Evolutionary conservation across 768 basidiomycete genomes (phyloP), one percentile per base, ranked within the genome.

Genomic region (Tubosaeta sp.): DNA sequence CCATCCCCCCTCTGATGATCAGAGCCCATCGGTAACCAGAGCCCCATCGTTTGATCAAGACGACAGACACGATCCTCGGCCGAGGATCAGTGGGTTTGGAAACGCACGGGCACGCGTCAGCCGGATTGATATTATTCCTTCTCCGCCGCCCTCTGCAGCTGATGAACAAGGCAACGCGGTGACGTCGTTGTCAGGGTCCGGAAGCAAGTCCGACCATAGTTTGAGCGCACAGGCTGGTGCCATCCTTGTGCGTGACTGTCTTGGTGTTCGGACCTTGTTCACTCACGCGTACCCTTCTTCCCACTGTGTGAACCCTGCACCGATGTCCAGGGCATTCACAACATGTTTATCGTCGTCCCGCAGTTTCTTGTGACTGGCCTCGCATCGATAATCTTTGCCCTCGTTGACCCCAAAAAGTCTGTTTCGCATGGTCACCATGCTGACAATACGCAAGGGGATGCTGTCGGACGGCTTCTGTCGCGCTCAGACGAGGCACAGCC

Each of bases 301-400:
- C 39, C 22, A 44, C 32, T 43, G 25, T 39, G 41, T 49, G 42
- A 32, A 42, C 34, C 55, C 35, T 49, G 12, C 34, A 50, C 44
- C 34, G 51, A 19, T 29, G 34, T 13, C 8, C 19, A 93, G 91
- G 94, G 95, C 37, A 95, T 97, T 48, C 94, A 97, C 70, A 97
- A 97, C 63, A 81, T 97, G 53, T 95, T 89, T 69, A 75, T 98
- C 55, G 95, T 97, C 53, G 72, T 97, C 7, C 95, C 95, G 0
- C 95, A 98, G 63, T 95, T 97, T 70, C 76, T 98, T 37, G 87
- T 95, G 31, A 95, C 91, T 0, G 92, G 85, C 22, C 68, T 97
- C 5, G 84, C 92, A 1, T 83, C 93, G 10, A 72, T 95, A 55
- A 78, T 97, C 43, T 97, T 98, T 62, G 89, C 88, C 14, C 69